Base-by-base conservation (phyloP, 2,329 filamentous ascomycete species). In the Epichloe bromicola region DNA sequence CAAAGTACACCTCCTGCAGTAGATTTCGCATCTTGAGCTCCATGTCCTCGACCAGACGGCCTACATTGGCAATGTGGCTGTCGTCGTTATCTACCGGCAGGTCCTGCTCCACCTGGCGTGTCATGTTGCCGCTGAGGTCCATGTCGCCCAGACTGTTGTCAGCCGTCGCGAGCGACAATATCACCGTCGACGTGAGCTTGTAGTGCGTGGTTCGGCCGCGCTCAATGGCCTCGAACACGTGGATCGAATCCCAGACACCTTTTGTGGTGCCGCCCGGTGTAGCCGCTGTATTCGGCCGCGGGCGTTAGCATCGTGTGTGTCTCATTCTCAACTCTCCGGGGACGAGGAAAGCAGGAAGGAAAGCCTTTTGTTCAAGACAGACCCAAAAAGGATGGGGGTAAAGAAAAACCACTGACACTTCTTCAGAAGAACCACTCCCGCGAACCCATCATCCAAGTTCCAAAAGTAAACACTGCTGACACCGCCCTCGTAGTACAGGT, bases 21-120 rank as follows among this genome's bases (percentile, higher is more conserved):
- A 97, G 69, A 69, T 98, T 98, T 58, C 93, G 82, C 93, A 98
- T 97, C 78, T 96, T 95, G 66, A 96, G 81, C 73, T 98, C 93
- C 93, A 98, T 97, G 68, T 98, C 93, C 75, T 98, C 93, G 49
- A 98, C 90, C 64, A 98, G 76, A 57, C 84, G 79, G 52, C 93
- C 93, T 54, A 97, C 88, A 69, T 98, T 98, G 60, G 86, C 87
- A 60, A 98, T 93, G 74, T 98, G 93, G 67, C 86, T 88, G 59
- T 86, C 85, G 68, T 97, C 91, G 61, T 84, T 85, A 59, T 95
- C 88, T 38, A 96, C 87, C 8, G 87, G 81, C 65, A 95, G 75
- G 68, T 97, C 90, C 63, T 86, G 82, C 74, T 98, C 91, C 49
- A 96, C 82, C 74, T 98, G 93, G 55, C 93, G 82, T 53, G 93